Conservation (phyloP, 2,329 filamentous ascomycete species). For the Myriangium duriaei region DNA sequence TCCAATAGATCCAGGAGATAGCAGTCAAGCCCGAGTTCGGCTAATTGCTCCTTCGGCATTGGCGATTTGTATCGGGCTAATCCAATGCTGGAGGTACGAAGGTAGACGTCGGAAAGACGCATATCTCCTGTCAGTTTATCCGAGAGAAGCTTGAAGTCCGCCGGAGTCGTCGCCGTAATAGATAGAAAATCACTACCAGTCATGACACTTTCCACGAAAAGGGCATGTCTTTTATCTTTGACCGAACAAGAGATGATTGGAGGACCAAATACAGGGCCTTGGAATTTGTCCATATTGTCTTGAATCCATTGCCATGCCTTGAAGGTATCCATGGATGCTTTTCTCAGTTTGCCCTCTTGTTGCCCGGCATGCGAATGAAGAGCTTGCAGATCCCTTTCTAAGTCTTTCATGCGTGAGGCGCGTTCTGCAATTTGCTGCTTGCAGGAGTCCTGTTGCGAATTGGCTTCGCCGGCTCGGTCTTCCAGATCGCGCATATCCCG, state of each 20-base stretch:
- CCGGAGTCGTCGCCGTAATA: conserved; percentile 62
- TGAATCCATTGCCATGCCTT: conserved; percentile 74
- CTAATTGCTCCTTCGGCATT: conserved; percentile 43
- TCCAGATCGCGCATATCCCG: conserved; percentile 33
- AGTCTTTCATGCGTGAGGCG: conserved; percentile 27
- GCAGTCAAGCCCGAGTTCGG: conserved; percentile 55
- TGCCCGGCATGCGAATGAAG: conserved; percentile 66
- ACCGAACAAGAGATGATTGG: conserved; percentile 70
- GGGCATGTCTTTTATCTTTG: conserved; percentile 55
- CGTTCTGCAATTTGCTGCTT: conserved; percentile 24
- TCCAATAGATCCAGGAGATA: conserved; percentile 68
- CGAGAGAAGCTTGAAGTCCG: conserved; percentile 64
- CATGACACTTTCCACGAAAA: conserved; percentile 47
- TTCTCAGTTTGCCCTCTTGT: conserved; percentile 53
- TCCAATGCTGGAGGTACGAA: conserved; percentile 49
- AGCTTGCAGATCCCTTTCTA: conserved; percentile 39
- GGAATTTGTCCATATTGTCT: conserved; percentile 54
- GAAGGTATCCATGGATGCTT: conserved; percentile 49
- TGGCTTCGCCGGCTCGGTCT: conserved; percentile 26
- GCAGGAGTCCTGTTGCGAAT: conserved; percentile 13
- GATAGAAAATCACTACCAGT: conserved; percentile 40
- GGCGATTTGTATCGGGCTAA: conserved; percentile 45
- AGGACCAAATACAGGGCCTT: conserved; percentile 67
- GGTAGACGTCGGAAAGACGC: conserved; percentile 56
- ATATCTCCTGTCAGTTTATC: conserved; percentile 50